Evolutionary conservation across 2,329 filamentous ascomycete species (phyloP), one percentile per base, ranked within the genome.

Genomic region (Colletotrichum tabaci): DNA sequence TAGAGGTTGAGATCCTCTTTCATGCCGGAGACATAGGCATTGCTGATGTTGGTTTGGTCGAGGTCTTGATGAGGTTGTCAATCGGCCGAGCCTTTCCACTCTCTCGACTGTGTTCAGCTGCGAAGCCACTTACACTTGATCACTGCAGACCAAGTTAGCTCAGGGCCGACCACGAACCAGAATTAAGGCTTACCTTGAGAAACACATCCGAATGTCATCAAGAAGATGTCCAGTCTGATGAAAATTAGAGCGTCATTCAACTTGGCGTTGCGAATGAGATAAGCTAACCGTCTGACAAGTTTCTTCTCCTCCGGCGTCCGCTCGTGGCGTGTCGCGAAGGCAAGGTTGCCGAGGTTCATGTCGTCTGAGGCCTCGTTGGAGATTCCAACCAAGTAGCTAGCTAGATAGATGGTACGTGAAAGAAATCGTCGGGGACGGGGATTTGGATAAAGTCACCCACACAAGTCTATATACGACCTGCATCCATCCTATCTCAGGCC

Each of bases 11-110:
- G 77, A 26, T 87, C 85, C 60, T 86, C 83, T 62, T 81, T 82
- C 80, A 86, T 85, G 4, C 85, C 85, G 15, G 82, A 84, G 12
- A 87, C 84, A 74, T 86, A 86, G 7, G 85, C 85, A 76, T 86
- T 86, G 50, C 61, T 77, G 18, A 83, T 77, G 50, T 83, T 83
- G 18, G 78, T 81, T n/a, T 82, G 79, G 61, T 83, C 81, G 12
- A 83, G 79, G 57, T 67, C 68, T 71, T 61, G 23, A 35, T 21
- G 13, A 7, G 26, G 2, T 12, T 15, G 58, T 50, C 26, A 61
- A 50, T 23, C 30, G 15, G 18, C 46, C 9, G 2, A 30, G 2
- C 8, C 16, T 15, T 21, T 15, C 13, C 18, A 40, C 15, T 26
- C 30, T 35, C 30, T 5, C 8, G 30, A 35, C 30, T 35, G 30